Percentiles rank a stretch among this genome's conserved stretches.
phyloP scores from a whole-genome alignment of 2,329 filamentous ascomycete species.

The Fusarium chaquense region DNA sequence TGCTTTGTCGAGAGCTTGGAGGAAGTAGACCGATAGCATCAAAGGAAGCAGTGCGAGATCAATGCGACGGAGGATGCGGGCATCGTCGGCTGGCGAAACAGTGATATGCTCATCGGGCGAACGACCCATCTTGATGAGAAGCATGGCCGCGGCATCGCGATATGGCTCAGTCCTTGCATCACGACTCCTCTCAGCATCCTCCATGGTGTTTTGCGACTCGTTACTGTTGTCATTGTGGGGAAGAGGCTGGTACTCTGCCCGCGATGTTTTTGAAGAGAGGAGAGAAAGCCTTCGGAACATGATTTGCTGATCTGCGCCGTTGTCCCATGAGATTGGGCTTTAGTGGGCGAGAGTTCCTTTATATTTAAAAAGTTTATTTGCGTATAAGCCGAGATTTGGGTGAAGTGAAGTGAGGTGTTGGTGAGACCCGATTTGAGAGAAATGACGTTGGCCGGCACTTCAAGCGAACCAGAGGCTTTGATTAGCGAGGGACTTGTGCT shows the following conservation, averaged over 20 bases:
- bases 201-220: constrained; percentile 19
- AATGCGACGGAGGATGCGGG: constrained; percentile 54
- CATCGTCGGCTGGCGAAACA: constrained; percentile 52
- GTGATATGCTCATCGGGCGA: constrained; percentile 51
- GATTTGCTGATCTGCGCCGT: not conserved
- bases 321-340: constrained; percentile 27
- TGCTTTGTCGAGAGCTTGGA: constrained; percentile 73
- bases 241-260: constrained; percentile 43
- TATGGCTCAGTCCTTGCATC: constrained; percentile 11
- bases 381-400: constrained; percentile 20
- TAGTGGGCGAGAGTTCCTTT: constrained; percentile 22
- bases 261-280: constrained; percentile 7
- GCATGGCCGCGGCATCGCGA: constrained; percentile 61
- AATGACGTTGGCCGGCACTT: constrained; percentile 17
- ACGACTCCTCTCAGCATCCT: not conserved
- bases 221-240: constrained; percentile 35
- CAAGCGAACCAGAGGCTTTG: not conserved
- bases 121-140: constrained; percentile 56
- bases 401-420: constrained; percentile 3
- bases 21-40: constrained; percentile 71
- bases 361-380: constrained; percentile 3
- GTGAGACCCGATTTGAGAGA: not conserved
- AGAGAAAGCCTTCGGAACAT: constrained; percentile 40
- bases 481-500: not conserved
- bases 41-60: constrained; percentile 57